Evolutionary conservation across 768 basidiomycete species (phyloP), one percentile per base, ranked within the genome.

Genomic region (Tylopilus intermedius): DNA sequence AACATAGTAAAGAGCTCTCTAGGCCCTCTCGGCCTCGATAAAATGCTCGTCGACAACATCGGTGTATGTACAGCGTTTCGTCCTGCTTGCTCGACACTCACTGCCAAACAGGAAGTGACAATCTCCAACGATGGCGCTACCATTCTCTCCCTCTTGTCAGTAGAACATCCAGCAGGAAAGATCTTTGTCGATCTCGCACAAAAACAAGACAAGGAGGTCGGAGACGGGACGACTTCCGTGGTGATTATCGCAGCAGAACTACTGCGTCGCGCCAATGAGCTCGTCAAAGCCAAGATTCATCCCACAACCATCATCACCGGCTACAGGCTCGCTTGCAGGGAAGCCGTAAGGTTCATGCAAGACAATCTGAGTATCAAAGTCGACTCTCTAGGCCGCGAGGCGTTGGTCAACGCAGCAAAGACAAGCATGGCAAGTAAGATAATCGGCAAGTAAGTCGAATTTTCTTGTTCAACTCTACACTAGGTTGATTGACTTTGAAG

Each of bases 71-170:
- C 35, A 2, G 42, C 18, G 26, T 24, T 32, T 43, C 21, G 5
- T 45, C 29, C 18, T 8, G 9, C 35, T 22, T 24, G 21, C 11
- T 47, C 33, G 38, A 30, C 58, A 49, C 53, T 59, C 50, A 65
- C 30, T 53, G 8, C 49, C 48, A 35, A 42, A 5, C 70, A 95
- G 93, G 96, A 99, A 79, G 94, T 98, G 27, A 98, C 96, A 29
- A 98, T 99, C 68, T 97, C 96, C 44, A 99, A 99, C 72, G 96
- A 98, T 74, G 96, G 96, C 45, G 96, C 96, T 14, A 98, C 96
- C n/a, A 99, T 99, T 62, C 83, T 99, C 37, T 86, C 90, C 22
- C 78, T 98, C 18, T 77, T 98, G 38, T 84, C 92, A 14, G 94
- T 99, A 42, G 92, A 96, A 63, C 93, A 98, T 66, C 96, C 96